phyloP scores from a whole-genome alignment of 2,329 filamentous ascomycete genomes.

The Penicillium sp. region DNA sequence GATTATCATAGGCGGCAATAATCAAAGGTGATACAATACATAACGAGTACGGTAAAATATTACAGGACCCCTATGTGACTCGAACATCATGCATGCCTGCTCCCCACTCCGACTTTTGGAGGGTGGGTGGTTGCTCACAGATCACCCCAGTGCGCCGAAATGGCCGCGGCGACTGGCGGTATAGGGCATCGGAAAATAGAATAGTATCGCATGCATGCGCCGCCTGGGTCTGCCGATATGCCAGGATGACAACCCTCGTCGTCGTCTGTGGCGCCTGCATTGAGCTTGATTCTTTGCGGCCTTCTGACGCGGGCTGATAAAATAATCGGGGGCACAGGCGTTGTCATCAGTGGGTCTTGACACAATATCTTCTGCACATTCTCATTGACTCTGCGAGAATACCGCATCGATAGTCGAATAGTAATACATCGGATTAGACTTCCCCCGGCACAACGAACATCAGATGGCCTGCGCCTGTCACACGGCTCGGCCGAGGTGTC shows the following conservation, averaged over 20 bases:
- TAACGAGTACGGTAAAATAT: background rate
- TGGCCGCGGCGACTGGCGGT: background rate
- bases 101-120: background rate
- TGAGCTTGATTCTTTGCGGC: background rate
- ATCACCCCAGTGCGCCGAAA: background rate
- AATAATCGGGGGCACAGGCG: background rate
- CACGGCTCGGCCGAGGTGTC: background rate
- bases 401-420: background rate
- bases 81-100: background rate
- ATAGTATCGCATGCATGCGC: background rate
- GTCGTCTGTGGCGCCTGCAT: background rate
- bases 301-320: background rate
- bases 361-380: background rate
- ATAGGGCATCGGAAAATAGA: background rate
- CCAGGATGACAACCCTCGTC: background rate
- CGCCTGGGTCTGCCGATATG: background rate
- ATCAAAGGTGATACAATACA: background rate
- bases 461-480: conserved; percentile 14
- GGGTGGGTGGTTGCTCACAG: background rate
- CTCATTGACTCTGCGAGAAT: background rate
- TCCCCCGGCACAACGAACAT: background rate
- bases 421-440: background rate
- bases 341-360: background rate
- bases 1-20: background rate
- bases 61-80: background rate